Base-by-base conservation (phyloP, 768 basidiomycete species). In the Austroboletus festivus region DNA sequence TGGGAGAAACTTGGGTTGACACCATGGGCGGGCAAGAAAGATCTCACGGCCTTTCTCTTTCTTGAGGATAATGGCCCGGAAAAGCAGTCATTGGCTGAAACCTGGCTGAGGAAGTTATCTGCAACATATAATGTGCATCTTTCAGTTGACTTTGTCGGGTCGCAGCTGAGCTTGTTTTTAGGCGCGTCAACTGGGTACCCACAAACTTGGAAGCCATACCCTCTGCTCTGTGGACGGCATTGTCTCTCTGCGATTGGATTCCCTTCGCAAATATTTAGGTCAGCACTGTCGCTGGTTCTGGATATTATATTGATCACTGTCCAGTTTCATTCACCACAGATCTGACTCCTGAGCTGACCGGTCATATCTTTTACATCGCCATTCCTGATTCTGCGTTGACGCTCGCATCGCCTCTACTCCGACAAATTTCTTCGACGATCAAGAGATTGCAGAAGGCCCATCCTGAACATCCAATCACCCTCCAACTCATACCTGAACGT, bases 1-100 rank as follows among this genome's bases (percentile, higher is more conserved):
- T 93, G 91, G 90, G 85, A 88, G 56, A 93, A 90, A 62, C 74
- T 92, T 12, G 89, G 87, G 0, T 61, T 93, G 38, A 73, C 74
- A 15, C 91, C 91, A 0, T 74, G 77, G 40, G 77, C 77, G 30
- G 91, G 92, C 7, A 71, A 69, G 48, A 92, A 93, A 67, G 75
- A 92, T 55, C 73, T 87, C 4, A 76, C 73, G 2, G 79, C 78
- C 1, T 89, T 83, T 63, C 79, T 83, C 1, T 68, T 92, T 40
- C 85, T 81, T 46, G 87, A 92, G 56, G 79, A 81, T 19, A 73
- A 74, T 10, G 75, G 74, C 2, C 71, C 73, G 19, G 73, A 74
- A n/a, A 72, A 71, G 38, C 72, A 71, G 24, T 53, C 57, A 2
- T 67, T 76, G 31, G 76, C 83, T n/a, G 74, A 78, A 33, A 57